Evolutionary conservation across 2,329 filamentous ascomycete genomes (phyloP), one percentile per base, ranked within the genome.

Genomic region (Microsporum ferrugineum): DNA sequence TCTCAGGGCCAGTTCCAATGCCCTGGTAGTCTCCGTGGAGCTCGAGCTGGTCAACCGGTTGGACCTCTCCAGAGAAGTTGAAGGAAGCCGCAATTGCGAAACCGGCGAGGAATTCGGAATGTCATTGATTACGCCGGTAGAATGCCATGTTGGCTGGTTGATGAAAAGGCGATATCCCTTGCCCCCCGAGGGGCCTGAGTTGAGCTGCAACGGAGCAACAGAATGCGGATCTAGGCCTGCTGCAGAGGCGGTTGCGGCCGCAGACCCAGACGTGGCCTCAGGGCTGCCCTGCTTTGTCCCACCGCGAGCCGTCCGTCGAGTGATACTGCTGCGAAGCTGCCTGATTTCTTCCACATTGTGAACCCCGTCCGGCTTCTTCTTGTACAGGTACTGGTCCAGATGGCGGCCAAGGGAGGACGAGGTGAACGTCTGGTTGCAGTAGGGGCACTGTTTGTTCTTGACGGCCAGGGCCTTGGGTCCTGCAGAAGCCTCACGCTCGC

Each of bases 371-470:
- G 92, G 90, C 72, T 96, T 96, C 77, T 91, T 95, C 62, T 91
- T 87, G 71, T 91, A 91, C 69, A 96, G 91, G 73, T 95, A 96
- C 43, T 96, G 83, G 72, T 97, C 92, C 66, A 96, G 85, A 75
- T 97, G 92, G 53, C 92, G 87, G 57, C 92, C 92, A 59, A 97
- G 84, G 1, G 90, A 95, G 14, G 91, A 96, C 1, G 91, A 96
- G 14, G 92, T 96, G 71, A 96, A 97, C 5, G 87, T 81, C 73
- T 96, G 90, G 55, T 85, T 81, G 73, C 92, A 97, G 77, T 89
- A 97, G 39, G 87, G 88, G 72, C 92, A 96, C 65, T 80, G 86
- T 71, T 89, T 90, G 77, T 97, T 91, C 75, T 97, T 97, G 62
- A 81, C 75, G 14, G 87, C 81, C 59, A 77, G 73, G 61, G 73